Conservation (phyloP, 1,139 yeast species). For the Pichia sp. region DNA sequence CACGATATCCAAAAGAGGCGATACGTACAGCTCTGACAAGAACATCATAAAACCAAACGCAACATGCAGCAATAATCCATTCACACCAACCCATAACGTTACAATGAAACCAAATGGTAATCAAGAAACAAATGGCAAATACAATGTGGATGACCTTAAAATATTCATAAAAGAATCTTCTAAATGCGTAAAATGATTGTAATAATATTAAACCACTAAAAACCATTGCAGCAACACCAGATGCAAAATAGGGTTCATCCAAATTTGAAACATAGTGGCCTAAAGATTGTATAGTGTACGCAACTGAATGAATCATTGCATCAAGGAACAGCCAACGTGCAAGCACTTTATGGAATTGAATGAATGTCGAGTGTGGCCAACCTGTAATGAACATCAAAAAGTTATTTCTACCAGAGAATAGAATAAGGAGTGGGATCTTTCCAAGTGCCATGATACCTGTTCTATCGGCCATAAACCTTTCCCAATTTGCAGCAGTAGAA, state of each 20-base stretch:
- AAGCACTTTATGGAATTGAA: conserved; percentile 59
- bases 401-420: conserved; percentile 66
- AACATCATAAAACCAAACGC: conserved; percentile 39
- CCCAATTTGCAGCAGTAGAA: too few relatives aligned
- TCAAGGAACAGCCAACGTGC: conserved; percentile 45
- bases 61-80: conserved; percentile 42
- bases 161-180: conserved; percentile 46
- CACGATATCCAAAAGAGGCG: conserved; percentile 38
- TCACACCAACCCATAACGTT: conserved; percentile 42
- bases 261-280: conserved; percentile 20
- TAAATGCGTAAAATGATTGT: conserved; percentile 44
- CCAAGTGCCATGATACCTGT: conserved; percentile 47
- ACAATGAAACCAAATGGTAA: conserved; percentile 41
- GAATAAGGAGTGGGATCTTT: conserved; percentile 43
- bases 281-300: conserved; percentile 18
- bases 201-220: conserved; percentile 41
- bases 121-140: conserved; percentile 37
- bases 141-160: conserved; percentile 38
- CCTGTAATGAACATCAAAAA: conserved; percentile 56
- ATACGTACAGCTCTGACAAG: conserved; percentile 36
- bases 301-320: conserved; percentile 29
- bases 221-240: conserved; percentile 38
- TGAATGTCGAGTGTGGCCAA: conserved; percentile 58
- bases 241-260: conserved; percentile 33
- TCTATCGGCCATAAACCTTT: conserved; percentile 51